Evolutionary conservation across 2,329 filamentous ascomycete genomes (phyloP).

Genomic region (Seiridium cupressi): DNA sequence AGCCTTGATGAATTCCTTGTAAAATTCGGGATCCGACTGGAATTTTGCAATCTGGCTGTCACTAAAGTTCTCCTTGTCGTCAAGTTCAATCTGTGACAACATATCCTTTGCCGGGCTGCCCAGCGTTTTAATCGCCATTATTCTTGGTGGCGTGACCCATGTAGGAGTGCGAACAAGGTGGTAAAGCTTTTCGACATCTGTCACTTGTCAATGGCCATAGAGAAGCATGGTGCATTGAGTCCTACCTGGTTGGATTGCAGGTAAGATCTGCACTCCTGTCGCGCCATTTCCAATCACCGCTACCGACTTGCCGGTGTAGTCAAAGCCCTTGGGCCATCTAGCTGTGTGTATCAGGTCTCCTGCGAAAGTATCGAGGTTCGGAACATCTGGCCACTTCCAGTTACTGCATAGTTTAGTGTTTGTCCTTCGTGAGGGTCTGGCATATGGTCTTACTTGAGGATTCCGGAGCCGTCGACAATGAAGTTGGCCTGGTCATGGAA

Average conservation of each 20-base stretch:
- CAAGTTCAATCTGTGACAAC: constrained; percentile 37
- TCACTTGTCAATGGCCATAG: neutral
- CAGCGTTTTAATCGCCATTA: constrained; percentile 35
- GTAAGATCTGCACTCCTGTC: constrained; percentile 52
- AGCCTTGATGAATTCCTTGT: constrained; percentile 43
- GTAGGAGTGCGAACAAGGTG: constrained; percentile 41
- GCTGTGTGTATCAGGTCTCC: constrained; percentile 53
- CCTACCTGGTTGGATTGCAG: constrained; percentile 45
- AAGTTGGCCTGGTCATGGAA: constrained; percentile 47
- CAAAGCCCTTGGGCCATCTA: constrained; percentile 48
- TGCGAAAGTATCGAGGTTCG: constrained; percentile 42
- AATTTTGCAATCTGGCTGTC: constrained; percentile 45
- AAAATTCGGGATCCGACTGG: constrained; percentile 42
- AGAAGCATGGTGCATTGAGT: neutral
- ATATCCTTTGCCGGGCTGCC: constrained; percentile 33
- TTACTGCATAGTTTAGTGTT: constrained; percentile 30
- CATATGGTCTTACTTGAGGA: constrained; percentile 42
- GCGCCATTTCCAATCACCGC: constrained; percentile 57
- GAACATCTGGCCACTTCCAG: constrained; percentile 51
- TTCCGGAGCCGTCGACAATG: constrained; percentile 47
- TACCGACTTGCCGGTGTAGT: constrained; percentile 48
- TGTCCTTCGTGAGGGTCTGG: neutral
- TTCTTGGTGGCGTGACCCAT: constrained; percentile 38
- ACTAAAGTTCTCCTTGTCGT: constrained; percentile 40
- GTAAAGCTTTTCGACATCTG: constrained; percentile 36